Percentiles rank a stretch among this genome's conserved stretches.
These are phyloP conservation scores for Suillus sp. DNA, from an alignment of 768 basidiomycete genomes.

Conservation along the genomic window DNA sequence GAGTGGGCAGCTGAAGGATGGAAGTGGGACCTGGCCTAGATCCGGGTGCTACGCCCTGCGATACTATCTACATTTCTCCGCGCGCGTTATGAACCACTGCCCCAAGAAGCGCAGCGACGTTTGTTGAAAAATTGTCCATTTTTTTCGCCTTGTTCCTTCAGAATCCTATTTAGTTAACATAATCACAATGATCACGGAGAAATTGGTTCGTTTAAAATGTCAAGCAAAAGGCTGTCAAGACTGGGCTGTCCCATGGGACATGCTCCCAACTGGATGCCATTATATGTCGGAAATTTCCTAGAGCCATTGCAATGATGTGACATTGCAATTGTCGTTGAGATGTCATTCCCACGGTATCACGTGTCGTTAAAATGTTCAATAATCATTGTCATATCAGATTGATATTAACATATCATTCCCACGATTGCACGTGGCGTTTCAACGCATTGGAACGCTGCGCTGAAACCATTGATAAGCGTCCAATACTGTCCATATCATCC, in stretches of 20 bases:
- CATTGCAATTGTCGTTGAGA: no score
- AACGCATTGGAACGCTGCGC: neutral
- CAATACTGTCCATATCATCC: neutral
- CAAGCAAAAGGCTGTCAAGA: neutral
- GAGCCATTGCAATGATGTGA: no score
- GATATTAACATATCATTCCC: no score
- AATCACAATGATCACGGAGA: neutral
- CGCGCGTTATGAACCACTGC: conserved; percentile 47
- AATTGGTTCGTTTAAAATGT: neutral
- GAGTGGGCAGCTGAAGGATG: conserved; percentile 82
- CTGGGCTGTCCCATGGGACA: no score
- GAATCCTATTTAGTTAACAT: neutral
- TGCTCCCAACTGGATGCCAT: no score
- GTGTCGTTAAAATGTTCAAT: no score
- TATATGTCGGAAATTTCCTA: no score
- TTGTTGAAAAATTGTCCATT: conserved; percentile 91
- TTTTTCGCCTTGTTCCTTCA: conserved; percentile 42
- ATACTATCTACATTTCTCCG: conserved; percentile 42
- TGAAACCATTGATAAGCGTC: neutral
- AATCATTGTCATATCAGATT: no score
- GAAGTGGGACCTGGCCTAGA: conserved; percentile 56
- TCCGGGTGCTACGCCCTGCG: neutral
- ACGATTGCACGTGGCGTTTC: neutral
- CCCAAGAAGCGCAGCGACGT: conserved; percentile 60
- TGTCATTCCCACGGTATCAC: no score